phyloP scores from a whole-genome alignment of 1,284 basidiomycete genomes.

The Phellinidium pouzarii region DNA sequence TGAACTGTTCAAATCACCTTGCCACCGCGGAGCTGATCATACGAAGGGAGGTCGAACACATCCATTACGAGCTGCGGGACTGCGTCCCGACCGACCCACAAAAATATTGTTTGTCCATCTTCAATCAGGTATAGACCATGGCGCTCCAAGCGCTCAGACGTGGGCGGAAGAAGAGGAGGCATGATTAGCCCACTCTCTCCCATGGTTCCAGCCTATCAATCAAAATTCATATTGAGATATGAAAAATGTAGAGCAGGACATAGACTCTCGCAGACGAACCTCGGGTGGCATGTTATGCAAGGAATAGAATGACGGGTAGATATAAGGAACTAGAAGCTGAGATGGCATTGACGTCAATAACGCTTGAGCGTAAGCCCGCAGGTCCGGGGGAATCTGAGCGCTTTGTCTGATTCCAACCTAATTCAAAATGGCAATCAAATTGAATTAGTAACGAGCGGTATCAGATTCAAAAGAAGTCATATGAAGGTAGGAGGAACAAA shows the following conservation, averaged over 20 bases:
- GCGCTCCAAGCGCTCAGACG: conserved; percentile 89
- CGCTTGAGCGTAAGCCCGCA: conserved; percentile 92
- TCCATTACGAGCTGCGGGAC: conserved; percentile 92
- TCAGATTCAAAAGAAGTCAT: conserved; percentile 6
- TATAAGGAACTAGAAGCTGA: conserved; percentile 87
- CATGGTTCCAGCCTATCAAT: conserved; percentile 65
- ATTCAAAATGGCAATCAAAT: not conserved
- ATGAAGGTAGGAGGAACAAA: too few relatives aligned
- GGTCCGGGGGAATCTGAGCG: conserved; percentile 92
- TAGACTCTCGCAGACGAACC: conserved; percentile 36
- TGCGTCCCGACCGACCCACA: conserved; percentile 96
- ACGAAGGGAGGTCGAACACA: conserved; percentile 88
- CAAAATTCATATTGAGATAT: not conserved
- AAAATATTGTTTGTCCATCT: conserved; percentile 95
- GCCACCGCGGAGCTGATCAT: conserved; percentile 85
- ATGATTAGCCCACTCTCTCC: conserved; percentile 78
- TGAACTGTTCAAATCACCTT: conserved; percentile 53
- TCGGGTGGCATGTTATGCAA: conserved; percentile 95
- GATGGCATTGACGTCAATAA: conserved; percentile 88
- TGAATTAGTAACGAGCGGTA: conserved; percentile 5
- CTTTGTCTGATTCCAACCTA: conserved; percentile 92
- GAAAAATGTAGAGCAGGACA: not conserved
- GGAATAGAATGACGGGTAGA: conserved; percentile 93
- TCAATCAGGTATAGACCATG: conserved; percentile 97
- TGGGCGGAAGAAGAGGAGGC: conserved; percentile 84